Evolutionary conservation across 1,139 yeast genomes (phyloP).

Genomic region (Yamadazyma kanchanaburiensis): DNA sequence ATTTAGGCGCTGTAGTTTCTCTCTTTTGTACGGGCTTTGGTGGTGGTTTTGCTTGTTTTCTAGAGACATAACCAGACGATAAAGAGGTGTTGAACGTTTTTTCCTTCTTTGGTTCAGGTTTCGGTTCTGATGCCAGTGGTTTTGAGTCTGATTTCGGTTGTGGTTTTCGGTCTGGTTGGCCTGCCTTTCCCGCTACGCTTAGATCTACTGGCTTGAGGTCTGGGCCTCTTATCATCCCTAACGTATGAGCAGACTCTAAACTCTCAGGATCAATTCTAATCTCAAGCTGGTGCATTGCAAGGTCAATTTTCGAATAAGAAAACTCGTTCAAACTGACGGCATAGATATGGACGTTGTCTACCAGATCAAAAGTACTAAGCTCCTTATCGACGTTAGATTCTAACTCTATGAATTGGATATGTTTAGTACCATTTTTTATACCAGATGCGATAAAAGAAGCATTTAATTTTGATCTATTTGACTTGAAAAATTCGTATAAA

Average conservation of each 20-base stretch:
- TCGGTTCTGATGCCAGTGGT: background rate
- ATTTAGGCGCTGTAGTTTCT: slow-evolving; percentile 13
- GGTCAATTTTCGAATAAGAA: slow-evolving; percentile 17
- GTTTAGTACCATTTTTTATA: slow-evolving; percentile 7
- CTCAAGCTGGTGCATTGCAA: slow-evolving; percentile 29
- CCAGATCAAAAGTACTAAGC: slow-evolving; percentile 16
- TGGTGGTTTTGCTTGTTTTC: slow-evolving; percentile 16
- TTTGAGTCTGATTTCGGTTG: background rate
- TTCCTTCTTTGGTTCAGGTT: slow-evolving; percentile 4
- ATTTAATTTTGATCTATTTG: slow-evolving; percentile 26
- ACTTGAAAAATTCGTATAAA: slow-evolving; percentile 28
- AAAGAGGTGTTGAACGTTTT: slow-evolving; percentile 13
- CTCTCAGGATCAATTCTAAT: slow-evolving; percentile 17
- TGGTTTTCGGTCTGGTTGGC: background rate
- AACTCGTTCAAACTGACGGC: slow-evolving; percentile 20
- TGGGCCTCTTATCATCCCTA: slow-evolving; percentile 38
- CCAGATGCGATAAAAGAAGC: slow-evolving; percentile 39
- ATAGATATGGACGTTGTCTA: slow-evolving; percentile 32
- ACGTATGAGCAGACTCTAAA: slow-evolving; percentile 18
- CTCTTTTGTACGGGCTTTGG: slow-evolving; percentile 4
- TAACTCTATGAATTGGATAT: slow-evolving; percentile 19
- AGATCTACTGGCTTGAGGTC: slow-evolving; percentile 11
- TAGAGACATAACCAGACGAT: slow-evolving; percentile 25
- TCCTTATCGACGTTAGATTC: slow-evolving; percentile 18
- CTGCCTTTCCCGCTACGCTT: background rate